A percentile compares a stretch with the other conserved stretches of the same genome.
These are phyloP conservation scores for Alloteropsis semialata DNA, from an alignment of 176 grass and related monocot genomes.

Conservation along the genomic window DNA sequence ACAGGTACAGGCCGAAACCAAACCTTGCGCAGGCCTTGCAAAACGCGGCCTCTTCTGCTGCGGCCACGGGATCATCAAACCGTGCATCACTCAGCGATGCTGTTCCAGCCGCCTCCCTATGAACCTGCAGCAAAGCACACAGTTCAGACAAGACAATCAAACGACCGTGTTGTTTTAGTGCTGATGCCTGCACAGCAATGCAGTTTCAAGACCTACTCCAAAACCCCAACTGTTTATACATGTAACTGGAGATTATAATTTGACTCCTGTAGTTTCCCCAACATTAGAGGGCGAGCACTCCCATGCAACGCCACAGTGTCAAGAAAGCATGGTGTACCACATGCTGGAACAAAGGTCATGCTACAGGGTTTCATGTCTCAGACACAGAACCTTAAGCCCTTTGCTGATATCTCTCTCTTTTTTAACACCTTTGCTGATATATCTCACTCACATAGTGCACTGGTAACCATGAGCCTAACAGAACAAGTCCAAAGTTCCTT, in stretches of 20 bases:
- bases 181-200: not conserved
- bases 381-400: not conserved
- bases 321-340: not conserved
- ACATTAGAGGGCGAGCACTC: not conserved
- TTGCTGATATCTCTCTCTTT: not conserved
- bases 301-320: not conserved
- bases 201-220: not conserved
- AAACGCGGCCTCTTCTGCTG: conserved; percentile 78
- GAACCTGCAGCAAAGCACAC: conserved; percentile 35
- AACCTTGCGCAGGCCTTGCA: conserved; percentile 85
- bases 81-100: conserved; percentile 47
- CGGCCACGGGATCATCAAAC: conserved; percentile 56
- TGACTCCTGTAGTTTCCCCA: not conserved
- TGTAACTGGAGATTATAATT: not conserved
- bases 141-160: not conserved
- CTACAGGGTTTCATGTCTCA: not conserved
- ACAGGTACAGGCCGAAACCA: conserved; percentile 92
- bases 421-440: not conserved
- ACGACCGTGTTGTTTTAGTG: not conserved
- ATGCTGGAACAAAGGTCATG: not conserved
- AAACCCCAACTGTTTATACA: not conserved
- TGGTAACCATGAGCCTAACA: not conserved
- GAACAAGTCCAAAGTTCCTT: not conserved
- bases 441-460: no score
- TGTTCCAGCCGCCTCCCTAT: conserved; percentile 66